A percentile compares a stretch with the other conserved stretches of the same genome.
Evolutionary conservation across 176 grass and related monocot genomes (phyloP).

Genomic region (Carex littledalei): DNA sequence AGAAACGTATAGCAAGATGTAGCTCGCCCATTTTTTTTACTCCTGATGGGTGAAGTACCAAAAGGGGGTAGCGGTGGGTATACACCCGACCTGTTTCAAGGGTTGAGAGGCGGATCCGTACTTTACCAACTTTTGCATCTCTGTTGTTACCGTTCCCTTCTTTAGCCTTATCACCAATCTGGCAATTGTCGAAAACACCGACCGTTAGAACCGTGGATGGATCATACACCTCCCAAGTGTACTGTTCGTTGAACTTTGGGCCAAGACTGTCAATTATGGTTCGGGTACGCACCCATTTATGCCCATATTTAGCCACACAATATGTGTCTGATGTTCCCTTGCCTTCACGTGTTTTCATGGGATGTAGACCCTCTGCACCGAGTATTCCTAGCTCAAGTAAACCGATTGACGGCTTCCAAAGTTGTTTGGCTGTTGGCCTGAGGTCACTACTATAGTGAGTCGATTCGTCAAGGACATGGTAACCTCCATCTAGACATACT

Average conservation of each 20-base stretch:
- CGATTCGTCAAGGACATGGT: conserved; percentile 95
- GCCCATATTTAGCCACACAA: conserved; percentile 97
- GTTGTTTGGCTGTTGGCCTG: conserved; percentile 90
- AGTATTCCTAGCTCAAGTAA: conserved; percentile 94
- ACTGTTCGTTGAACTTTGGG: conserved; percentile 92
- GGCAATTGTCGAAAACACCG: conserved; percentile 94
- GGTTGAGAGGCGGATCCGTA: conserved; percentile 88
- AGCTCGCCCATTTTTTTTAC: conserved; percentile 98
- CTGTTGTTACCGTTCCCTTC: conserved; percentile 48
- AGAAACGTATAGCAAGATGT: conserved; percentile 92
- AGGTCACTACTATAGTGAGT: conserved; percentile 96
- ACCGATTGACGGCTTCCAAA: conserved; percentile 92
- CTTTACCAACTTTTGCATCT: conserved; percentile 85
- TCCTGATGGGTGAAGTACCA: conserved; percentile 88
- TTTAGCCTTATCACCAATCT: conserved; percentile 54
- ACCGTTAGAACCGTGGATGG: conserved; percentile 79
- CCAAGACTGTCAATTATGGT: conserved; percentile 73
- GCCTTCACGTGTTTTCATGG: conserved; percentile 89
- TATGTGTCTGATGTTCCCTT: conserved; percentile 94
- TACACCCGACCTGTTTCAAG: conserved; percentile 94
- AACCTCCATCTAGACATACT: conserved; percentile 90
- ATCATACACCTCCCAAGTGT: conserved; percentile 98
- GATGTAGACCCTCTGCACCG: conserved; percentile 68
- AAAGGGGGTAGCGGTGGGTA: conserved; percentile 80
- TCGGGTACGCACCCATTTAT: conserved; percentile 87